Evolutionary conservation across 2,329 filamentous ascomycete genomes (phyloP).

Genomic region (Leptographium procerum): DNA sequence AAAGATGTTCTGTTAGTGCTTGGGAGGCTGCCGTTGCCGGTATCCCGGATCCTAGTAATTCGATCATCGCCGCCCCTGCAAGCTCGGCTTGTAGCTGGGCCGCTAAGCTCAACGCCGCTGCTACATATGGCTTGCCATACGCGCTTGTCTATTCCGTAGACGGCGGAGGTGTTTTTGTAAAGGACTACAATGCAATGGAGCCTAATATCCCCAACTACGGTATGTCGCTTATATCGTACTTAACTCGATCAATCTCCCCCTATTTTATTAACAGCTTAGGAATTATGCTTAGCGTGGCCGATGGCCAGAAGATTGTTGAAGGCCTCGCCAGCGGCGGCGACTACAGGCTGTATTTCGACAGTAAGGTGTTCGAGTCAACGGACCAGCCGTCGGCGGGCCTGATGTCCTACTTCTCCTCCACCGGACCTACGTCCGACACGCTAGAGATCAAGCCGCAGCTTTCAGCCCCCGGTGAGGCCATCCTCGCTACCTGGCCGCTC

Average conservation of each 20-base stretch:
- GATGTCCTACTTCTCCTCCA: background rate
- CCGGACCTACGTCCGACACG: constrained; percentile 30
- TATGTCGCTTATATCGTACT: background rate
- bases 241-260: background rate
- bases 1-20: background rate
- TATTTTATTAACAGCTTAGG: background rate
- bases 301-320: background rate
- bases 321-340: background rate
- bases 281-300: background rate
- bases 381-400: background rate
- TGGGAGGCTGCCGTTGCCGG: background rate
- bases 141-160: background rate
- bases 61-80: background rate
- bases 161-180: background rate
- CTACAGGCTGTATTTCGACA: background rate
- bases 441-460: constrained; percentile 36
- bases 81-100: background rate
- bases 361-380: background rate
- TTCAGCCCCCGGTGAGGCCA: constrained; percentile 33
- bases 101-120: background rate
- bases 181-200: background rate
- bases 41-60: background rate
- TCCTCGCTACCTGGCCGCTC: constrained; percentile 37
- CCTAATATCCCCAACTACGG: background rate
- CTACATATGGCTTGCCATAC: background rate